Evolutionary conservation across 2,329 filamentous ascomycete species (phyloP), one percentile per base, ranked within the genome.

Genomic region (Alternaria metachromatica): DNA sequence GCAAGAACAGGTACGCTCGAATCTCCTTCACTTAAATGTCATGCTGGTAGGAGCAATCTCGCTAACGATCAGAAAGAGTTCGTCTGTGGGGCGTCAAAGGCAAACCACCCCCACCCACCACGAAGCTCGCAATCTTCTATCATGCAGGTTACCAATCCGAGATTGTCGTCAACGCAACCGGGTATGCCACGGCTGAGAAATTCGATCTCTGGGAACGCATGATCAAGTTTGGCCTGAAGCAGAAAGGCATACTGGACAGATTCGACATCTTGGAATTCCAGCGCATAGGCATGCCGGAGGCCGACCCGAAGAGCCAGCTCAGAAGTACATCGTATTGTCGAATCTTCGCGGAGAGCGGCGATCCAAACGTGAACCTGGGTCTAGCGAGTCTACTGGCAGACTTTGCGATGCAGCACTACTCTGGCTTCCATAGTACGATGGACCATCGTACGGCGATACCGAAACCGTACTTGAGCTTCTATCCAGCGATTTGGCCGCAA

Each of bases 221-320:
- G 72, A 67, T 87, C 11, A 78, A 81, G 1, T 76, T 78, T 58
- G 80, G 80, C 5, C 75, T 87, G 13, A 70, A 80, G n/a, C 73
- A 82, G 26, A 64, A 65, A 4, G 78, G 77, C 2, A 74, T 80
- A 6, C 60, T 78, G 23, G 75, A 82, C 20, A 75, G 82, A 33
- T 80, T 86, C 48, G 82, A 86, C 58, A 73, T 84, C 4, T 76
- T 88, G n/a, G 85, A 87, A 41, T 87, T 87, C 55, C 85, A 87
- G 70, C 82, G 75, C 70, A 68, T 76, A 48, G 72, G 75, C 26
- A 61, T 75, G 15, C 74, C 75, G 5, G 73, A 74, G 30, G 37
- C 63, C 2, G 71, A 77, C 33, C 76, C 76, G 4, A 63, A 28
- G 25, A 71, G 66, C 51, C 76, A 78, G 54, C 68, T 78, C 49